Conservation (phyloP, 257 asterid genomes). For the Salvia splendens region DNA sequence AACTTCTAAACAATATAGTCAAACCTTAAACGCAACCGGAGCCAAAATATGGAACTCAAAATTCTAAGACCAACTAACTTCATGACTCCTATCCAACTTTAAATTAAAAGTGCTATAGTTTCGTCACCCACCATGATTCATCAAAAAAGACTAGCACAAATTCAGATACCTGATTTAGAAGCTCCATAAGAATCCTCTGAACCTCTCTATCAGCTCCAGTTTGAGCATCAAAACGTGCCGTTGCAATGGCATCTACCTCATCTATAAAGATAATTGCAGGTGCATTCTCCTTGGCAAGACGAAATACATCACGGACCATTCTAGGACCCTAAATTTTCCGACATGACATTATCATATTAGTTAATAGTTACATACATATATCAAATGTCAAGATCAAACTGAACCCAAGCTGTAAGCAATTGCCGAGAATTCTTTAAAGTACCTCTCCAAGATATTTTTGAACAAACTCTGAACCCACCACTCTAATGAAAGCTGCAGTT, state of each 20-base stretch:
- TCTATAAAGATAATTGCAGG: slow-evolving; percentile 77
- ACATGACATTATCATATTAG: neutral
- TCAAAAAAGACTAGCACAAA: neutral
- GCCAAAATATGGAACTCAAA: neutral
- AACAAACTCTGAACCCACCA: slow-evolving; percentile 71
- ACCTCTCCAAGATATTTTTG: slow-evolving; percentile 88
- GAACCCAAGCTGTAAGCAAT: neutral
- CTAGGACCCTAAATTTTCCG: slow-evolving; percentile 50
- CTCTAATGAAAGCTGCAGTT: slow-evolving; percentile 60
- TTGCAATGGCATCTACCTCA: slow-evolving; percentile 80
- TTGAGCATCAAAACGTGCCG: slow-evolving; percentile 84
- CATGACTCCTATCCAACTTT: neutral
- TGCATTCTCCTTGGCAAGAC: slow-evolving; percentile 77
- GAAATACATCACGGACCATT: slow-evolving; percentile 82
- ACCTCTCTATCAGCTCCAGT: slow-evolving; percentile 86
- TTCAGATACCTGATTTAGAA: slow-evolving; percentile 57
- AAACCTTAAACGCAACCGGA: neutral
- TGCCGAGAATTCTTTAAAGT: slow-evolving; percentile 3
- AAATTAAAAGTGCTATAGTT: neutral
- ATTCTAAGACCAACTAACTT: neutral
- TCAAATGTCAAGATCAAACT: slow-evolving; percentile 25
- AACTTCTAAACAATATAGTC: neutral
- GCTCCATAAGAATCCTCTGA: slow-evolving; percentile 74
- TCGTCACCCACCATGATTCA: neutral
- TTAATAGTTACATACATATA: neutral